Evolutionary conservation across 352 stramenopile species (phyloP).

Genomic region (Aphanomyces astaci): DNA sequence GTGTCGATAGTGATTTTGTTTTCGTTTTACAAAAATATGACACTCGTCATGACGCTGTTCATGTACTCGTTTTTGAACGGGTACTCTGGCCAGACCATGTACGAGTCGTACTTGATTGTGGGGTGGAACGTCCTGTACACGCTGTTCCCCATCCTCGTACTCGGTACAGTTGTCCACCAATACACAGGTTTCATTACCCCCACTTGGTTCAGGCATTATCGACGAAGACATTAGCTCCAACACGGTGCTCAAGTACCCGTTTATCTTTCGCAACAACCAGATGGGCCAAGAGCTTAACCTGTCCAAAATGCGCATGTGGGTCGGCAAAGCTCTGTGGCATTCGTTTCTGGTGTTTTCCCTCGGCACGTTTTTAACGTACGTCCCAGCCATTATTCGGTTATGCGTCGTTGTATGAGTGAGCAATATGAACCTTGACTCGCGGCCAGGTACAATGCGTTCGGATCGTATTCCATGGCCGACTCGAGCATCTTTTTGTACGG

Average conservation of each 20-base stretch:
- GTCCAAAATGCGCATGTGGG: conserved; percentile 44
- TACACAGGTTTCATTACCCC: too few relatives aligned
- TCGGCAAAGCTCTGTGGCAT: conserved; percentile 65
- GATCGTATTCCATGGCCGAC: conserved; percentile 6
- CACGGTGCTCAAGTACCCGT: conserved; percentile 63
- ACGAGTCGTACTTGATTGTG: conserved; percentile 83
- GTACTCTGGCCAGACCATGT: conserved; percentile 88
- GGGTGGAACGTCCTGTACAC: conserved; percentile 95
- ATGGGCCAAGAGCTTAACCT: conserved; percentile 22
- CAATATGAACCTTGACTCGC: not conserved
- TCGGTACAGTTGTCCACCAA: too few relatives aligned
- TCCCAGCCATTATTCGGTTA: too few relatives aligned
- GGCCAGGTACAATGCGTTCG: not conserved
- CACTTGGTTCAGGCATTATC: conserved; percentile 33
- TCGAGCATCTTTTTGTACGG: conserved; percentile 54
- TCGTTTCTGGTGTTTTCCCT: conserved; percentile 69
- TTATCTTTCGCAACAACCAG: conserved; percentile 55
- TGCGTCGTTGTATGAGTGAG: conserved; percentile 26
- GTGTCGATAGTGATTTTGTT: conserved; percentile 78
- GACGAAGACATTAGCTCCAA: conserved; percentile 77
- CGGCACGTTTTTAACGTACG: conserved; percentile 29
- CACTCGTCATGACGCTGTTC: conserved; percentile 93
- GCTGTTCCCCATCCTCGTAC: conserved; percentile 87
- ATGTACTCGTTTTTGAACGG: conserved; percentile 89
- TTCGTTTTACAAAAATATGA: conserved; percentile 88